Conservation (phyloP, 345 rosid genomes). For the Eucalyptus camaldulensis region DNA sequence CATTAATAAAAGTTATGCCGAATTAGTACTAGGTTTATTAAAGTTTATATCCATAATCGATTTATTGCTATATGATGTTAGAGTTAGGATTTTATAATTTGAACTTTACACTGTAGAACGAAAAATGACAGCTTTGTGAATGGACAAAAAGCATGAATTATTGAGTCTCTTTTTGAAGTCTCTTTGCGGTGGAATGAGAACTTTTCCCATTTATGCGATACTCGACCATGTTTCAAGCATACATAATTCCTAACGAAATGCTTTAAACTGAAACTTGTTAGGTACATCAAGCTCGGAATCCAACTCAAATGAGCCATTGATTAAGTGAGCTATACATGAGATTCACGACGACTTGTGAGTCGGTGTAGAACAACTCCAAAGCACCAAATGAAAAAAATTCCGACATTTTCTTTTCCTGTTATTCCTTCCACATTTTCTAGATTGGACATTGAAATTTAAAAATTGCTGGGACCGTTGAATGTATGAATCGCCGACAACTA, state of each 20-base stretch:
- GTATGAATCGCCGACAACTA: neutral
- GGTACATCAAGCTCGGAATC: neutral
- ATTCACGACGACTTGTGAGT: neutral
- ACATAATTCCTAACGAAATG: neutral
- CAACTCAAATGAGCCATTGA: neutral
- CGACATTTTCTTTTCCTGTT: neutral
- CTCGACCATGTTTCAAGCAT: neutral
- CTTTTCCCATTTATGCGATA: neutral
- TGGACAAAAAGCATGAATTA: rapidly evolving
- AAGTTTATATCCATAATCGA: neutral
- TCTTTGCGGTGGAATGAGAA: neutral
- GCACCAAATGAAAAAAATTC: neutral
- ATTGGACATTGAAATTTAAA: neutral
- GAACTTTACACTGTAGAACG: neutral
- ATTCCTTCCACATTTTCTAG: neutral
- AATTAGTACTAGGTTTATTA: neutral
- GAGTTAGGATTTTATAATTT: neutral
- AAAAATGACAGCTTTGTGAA: rapidly evolving
- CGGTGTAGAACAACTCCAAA: neutral
- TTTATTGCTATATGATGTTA: neutral
- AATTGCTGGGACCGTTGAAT: neutral
- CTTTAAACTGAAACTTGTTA: neutral
- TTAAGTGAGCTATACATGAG: neutral
- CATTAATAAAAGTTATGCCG: neutral
- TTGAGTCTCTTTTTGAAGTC: neutral